phyloP scores from a whole-genome alignment of 2,329 filamentous ascomycete genomes.

The Penicillium capsulatum region DNA sequence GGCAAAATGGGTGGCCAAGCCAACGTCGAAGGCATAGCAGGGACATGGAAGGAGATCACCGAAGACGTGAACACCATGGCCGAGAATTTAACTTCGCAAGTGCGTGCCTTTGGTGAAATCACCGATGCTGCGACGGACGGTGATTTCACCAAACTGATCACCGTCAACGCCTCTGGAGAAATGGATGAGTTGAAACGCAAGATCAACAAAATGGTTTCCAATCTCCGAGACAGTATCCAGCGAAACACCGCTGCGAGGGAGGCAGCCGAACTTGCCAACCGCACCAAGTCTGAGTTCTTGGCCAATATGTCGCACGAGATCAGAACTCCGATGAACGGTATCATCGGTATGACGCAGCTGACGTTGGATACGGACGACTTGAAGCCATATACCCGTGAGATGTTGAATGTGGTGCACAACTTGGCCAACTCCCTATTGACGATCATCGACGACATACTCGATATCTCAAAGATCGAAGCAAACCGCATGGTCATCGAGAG shows the following conservation, averaged over 20 bases:
- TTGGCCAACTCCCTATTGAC: slow-evolving; percentile 92
- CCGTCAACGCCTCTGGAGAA: slow-evolving; percentile 93
- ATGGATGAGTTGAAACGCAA: slow-evolving; percentile 99
- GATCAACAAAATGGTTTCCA: slow-evolving; percentile 99
- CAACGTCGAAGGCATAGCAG: slow-evolving; percentile 86
- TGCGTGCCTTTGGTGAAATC: slow-evolving; percentile 95
- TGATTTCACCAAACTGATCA: slow-evolving; percentile 94
- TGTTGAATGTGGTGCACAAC: slow-evolving; percentile 97
- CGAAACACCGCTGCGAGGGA: slow-evolving; percentile 93
- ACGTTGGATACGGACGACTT: slow-evolving; percentile 93
- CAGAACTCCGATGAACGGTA: slow-evolving; percentile 94
- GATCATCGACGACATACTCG: slow-evolving; percentile 80
- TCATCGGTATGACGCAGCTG: slow-evolving; percentile 96
- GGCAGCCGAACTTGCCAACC: slow-evolving; percentile 92
- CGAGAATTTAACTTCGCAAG: slow-evolving; percentile 84
- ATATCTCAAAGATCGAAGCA: slow-evolving; percentile 78
- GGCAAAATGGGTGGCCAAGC: slow-evolving; percentile 98
- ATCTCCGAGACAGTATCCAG: slow-evolving; percentile 91
- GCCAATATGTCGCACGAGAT: slow-evolving; percentile 99
- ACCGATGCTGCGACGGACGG: slow-evolving; percentile 97
- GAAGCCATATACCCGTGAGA: slow-evolving; percentile 92
- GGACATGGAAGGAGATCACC: slow-evolving; percentile 97
- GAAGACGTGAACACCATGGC: slow-evolving; percentile 95
- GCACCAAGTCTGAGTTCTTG: slow-evolving; percentile 96
- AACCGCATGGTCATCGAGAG: slow-evolving; percentile 98